A percentile compares a stretch with the other conserved stretches of the same genome.
Conservation (phyloP, 2,329 filamentous ascomycete species). For the Dactylellina cionopaga region DNA sequence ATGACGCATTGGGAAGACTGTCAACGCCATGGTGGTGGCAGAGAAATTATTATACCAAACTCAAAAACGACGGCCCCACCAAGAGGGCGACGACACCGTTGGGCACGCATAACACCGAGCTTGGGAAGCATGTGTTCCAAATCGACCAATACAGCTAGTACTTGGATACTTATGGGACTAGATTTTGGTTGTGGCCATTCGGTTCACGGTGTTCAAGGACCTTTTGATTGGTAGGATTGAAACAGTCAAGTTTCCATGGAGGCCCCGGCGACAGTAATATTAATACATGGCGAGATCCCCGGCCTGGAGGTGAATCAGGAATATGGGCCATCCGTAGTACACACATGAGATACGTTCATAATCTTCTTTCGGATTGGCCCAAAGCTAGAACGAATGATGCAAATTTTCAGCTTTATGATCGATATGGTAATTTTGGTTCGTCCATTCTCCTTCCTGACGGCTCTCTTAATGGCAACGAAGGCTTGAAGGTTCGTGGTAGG, state of each 20-base stretch:
- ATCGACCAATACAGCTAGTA: background rate
- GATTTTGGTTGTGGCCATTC: background rate
- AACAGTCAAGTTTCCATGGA: too few species aligned
- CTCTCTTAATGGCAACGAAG: too few species aligned
- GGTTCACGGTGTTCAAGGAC: background rate
- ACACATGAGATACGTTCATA: background rate
- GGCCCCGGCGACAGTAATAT: background rate
- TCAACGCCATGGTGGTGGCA: background rate
- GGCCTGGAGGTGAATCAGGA: background rate
- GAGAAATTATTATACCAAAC: background rate
- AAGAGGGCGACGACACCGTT: background rate
- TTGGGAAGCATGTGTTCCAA: background rate
- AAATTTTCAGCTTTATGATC: background rate
- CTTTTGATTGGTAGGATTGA: background rate
- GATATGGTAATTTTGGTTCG: slow-evolving; percentile 1
- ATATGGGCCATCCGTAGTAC: background rate
- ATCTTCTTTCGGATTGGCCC: background rate
- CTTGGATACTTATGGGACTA: background rate
- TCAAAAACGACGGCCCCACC: background rate
- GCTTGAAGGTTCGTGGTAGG: too few species aligned
- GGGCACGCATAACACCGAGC: background rate
- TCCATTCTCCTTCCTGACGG: too few species aligned
- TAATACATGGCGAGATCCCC: background rate
- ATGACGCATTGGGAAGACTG: background rate
- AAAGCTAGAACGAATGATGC: background rate